Base-by-base conservation (phyloP, 2,329 filamentous ascomycete genomes). In the Venturia asperata region DNA sequence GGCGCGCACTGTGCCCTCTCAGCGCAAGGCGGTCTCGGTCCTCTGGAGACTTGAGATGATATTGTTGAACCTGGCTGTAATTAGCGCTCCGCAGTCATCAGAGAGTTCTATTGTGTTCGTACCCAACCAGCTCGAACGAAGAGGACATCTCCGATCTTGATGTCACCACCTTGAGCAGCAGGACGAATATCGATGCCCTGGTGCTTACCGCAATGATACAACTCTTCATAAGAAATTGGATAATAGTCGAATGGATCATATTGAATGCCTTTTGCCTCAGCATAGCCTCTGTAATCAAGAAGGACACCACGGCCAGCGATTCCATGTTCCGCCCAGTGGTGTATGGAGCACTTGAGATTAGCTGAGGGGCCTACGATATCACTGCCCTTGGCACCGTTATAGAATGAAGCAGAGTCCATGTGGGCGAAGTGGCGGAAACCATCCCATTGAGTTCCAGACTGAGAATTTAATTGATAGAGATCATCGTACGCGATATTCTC, bases 111-210 rank as follows among this genome's bases (percentile, higher is more conserved):
- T 30, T 37, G 17, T 4, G 9, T 30, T 5, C 15, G 19, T 58
- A 58, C 52, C 69, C 82, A 84, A 0, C 88, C 87, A 1, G 83
- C 85, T 21, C 87, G 81, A 24, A 91, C 72, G 56, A 90, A 78
- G 13, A 91, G 78, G 64, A 91, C 83, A 67, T 90, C 87, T 5
- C 87, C 88, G 2, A 80, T 74, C 66, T 79, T 79, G 69, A 85
- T 80, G 67, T 83, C 80, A 52, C 82, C 82, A 34, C 83, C 83
- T 68, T 83, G 79, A 0, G 78, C 72, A 3, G 77, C 75, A 0
- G 83, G 81, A 0, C 79, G 81, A 70, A 90, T 86, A 67, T 87
- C 82, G 34, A 89, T 77, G 0, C 83, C 82, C 68, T 89, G 85
- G 43, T 81, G 76, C 42, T 76, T 77, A 0, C 85, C 88, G 42